A percentile compares a stretch with the other conserved stretches of the same genome.
Evolutionary conservation across 768 basidiomycete species (phyloP).

Genomic region (Boletus eberwhitei): DNA sequence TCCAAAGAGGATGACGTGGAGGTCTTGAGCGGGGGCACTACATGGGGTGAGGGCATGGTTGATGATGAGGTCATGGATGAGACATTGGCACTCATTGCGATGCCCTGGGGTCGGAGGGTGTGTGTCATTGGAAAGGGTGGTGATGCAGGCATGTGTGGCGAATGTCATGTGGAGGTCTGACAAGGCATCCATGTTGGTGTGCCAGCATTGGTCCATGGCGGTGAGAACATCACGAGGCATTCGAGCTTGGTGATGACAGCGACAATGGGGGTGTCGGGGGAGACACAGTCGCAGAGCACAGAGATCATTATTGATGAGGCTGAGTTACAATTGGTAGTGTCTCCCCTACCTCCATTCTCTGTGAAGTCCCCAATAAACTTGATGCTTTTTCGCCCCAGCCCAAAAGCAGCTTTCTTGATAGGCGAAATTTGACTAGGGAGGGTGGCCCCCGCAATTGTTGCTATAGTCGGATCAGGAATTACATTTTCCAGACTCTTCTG

Average conservation of each 20-base stretch:
- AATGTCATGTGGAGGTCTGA: slow-evolving; percentile 13
- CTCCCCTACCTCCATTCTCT: slow-evolving; percentile 33
- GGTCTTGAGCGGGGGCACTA: slow-evolving; percentile 13
- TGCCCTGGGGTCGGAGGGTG: slow-evolving; percentile 16
- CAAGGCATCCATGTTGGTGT: slow-evolving; percentile 8
- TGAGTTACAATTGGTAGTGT: neutral
- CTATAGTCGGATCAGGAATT: slow-evolving; percentile 4
- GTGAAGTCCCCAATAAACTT: slow-evolving; percentile 19
- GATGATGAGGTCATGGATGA: slow-evolving; percentile 23
- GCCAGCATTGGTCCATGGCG: slow-evolving; percentile 24
- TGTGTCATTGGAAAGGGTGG: slow-evolving; percentile 18
- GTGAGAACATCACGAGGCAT: slow-evolving; percentile 3
- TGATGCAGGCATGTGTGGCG: slow-evolving; percentile 21
- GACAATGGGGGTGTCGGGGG: slow-evolving; percentile 17
- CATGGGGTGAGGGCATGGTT: slow-evolving; percentile 22
- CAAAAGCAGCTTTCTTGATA: slow-evolving; percentile 36
- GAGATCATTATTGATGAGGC: slow-evolving; percentile 8
- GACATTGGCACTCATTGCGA: slow-evolving; percentile 19
- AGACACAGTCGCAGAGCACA: slow-evolving; percentile 13
- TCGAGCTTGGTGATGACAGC: slow-evolving; percentile 23
- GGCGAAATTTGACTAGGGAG: slow-evolving; percentile 29
- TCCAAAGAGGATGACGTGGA: slow-evolving; percentile 40
- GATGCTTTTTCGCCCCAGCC: slow-evolving; percentile 41
- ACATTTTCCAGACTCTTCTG: slow-evolving; percentile 55
- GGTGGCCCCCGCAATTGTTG: slow-evolving; percentile 4